Base-by-base conservation (phyloP, 2,329 filamentous ascomycete species). In the Cladosporium sp. region DNA sequence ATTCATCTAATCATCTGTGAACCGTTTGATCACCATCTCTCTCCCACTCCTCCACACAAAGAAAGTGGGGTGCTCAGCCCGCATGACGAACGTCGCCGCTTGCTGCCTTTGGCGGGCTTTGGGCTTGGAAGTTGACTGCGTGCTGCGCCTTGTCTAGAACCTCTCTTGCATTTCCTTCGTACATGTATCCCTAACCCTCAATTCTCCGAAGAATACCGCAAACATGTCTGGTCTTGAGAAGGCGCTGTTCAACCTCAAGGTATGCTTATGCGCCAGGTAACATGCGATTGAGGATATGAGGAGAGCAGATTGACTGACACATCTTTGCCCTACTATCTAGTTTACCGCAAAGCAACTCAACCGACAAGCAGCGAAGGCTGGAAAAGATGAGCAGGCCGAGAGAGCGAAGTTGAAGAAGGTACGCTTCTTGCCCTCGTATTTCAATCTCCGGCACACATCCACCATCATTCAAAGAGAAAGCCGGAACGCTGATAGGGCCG, bases 301-400 rank as follows among this genome's bases (percentile, higher is more conserved):
- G 9, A 36, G 0, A 7, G 32, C 15, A 3, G 24, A 18, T 7
- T 47, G 29, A 48, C 18, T 8, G 3, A 2, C 7, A 15, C n/a
- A n/a, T n/a, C n/a, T n/a, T n/a, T n/a, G n/a, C n/a, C 11, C 12
- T 17, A 8, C 19, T 18, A 9, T 34, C 27, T 59, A 80, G 79
- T 82, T 83, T 70, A 83, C 80, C 29, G 76, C 79, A 45, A 83
- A 83, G 66, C 79, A 81, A 68, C 75, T 84, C 49, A 82, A 82
- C 62, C 70, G 80, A 56, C 80, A 84, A 71, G 77, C 80, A 15
- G 75, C 76, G 43, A 83, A 82, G 65, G 80, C 80, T 22, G 76
- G 74, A 51, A 82, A 83, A 62, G 80, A 82, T 63, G 80, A 83
- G 62, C 76, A 76, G 56, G 68, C 75, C 1, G 80, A 84, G 70